Conservation (phyloP, 2,329 filamentous ascomycete genomes). For the Fusarium sp. region DNA sequence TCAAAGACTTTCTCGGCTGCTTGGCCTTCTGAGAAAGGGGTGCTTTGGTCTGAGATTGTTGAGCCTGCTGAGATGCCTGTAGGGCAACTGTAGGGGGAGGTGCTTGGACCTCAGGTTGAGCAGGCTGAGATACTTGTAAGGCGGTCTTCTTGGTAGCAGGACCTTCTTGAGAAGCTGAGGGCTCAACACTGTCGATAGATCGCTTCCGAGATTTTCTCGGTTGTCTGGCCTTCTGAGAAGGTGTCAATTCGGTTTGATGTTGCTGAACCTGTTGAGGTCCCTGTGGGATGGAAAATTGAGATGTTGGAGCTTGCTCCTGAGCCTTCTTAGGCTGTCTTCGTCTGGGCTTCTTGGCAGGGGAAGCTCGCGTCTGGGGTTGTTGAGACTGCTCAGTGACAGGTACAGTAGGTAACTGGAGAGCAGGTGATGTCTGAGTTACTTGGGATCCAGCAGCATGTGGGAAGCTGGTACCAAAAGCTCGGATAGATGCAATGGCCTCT, state of each 20-base stretch:
- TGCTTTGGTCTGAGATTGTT: background rate
- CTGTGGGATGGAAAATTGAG: background rate
- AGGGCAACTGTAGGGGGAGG: background rate
- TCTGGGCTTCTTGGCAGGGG: background rate
- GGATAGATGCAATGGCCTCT: background rate
- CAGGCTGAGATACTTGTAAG: background rate
- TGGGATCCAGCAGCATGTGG: background rate
- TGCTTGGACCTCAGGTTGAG: background rate
- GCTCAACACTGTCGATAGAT: background rate
- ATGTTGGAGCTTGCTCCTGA: background rate
- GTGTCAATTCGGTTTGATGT: background rate
- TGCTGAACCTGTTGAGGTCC: background rate
- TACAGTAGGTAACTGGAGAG: background rate
- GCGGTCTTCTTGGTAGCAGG: background rate
- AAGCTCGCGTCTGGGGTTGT: background rate
- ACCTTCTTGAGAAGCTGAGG: background rate
- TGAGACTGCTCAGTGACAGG: background rate
- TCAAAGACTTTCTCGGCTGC: background rate
- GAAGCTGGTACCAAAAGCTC: background rate
- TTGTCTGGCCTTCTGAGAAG: background rate
- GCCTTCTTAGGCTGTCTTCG: background rate
- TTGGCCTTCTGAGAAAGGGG: background rate
- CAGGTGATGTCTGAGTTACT: background rate
- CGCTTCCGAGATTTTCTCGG: background rate
- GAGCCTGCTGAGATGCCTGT: background rate